Base-by-base conservation (phyloP, 441 rosid species). In the Corymbia calophylla region DNA sequence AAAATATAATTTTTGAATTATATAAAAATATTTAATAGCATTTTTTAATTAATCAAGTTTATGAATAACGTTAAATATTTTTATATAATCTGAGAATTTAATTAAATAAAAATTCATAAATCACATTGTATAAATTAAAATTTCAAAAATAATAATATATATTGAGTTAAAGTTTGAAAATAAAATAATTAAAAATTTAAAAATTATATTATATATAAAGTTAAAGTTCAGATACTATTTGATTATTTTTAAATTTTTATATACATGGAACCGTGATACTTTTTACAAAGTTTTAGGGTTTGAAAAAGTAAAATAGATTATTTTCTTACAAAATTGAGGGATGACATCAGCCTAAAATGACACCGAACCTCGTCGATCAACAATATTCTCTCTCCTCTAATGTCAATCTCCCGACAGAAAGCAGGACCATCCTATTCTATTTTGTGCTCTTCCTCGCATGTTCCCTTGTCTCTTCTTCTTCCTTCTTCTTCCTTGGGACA, bases 141-240 rank as follows among this genome's bases (percentile, higher is more conserved):
- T 2, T 55, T 55, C 0, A 55, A 18, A 55, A 8, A 23, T 1
- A 0, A 56, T 4, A 56, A 39, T 39, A 4, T 5, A 39, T 39
- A 39, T 39, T 39, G 5, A 39, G 4, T 4, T 4, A 39, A 39
- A 8, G 29, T 56, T 56, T 8, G 2, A 29, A 5, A 13, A 56
- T 23, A 23, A 58, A 3, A 0, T 58, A 60, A 60, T 60, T 5
- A 60, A 58, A 60, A 60, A 11, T 6, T 60, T 60, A 27, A 11
- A 5, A 6, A 1, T 0, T 3, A 29, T 56, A 9, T 56, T 6
- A 1, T 60, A 6, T 5, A 6, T 5, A 3, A 3, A 12, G 12
- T 60, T n/a, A 60, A 60, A 60, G 21, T 60, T 60, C 5, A 5
- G 6, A n/a, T 14, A 10, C 4, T 29, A 60, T 12, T 6, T 60